Evolutionary conservation across 129 eudicot species (phyloP), one percentile per base, ranked within the genome.

Genomic region (Logfia minima): DNA sequence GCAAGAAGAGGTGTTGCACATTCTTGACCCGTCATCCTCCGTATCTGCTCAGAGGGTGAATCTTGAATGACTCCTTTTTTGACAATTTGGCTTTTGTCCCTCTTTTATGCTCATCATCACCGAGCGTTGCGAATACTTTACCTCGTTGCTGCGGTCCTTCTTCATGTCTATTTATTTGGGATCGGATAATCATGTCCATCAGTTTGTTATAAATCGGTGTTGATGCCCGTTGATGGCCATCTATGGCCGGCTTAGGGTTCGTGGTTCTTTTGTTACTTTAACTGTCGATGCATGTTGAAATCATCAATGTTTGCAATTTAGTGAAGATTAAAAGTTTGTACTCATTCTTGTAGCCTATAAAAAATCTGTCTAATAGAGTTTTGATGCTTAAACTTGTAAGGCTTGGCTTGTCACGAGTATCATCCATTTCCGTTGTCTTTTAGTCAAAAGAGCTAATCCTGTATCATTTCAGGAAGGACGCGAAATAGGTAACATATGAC

Each of bases 1-100:
- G 66, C 93, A 41, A 85, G 69, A 71, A 74, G 82, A 74, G 66
- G 83, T 0, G 66, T 85, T 68, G 89, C 88, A 45, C 86, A 72
- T 72, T 86, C 90, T n/a, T 88, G 83, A 87, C 82, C 77, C 77
- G 35, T 58, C 66, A 63, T 60, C 76, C 37, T 17, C 32, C 51
- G 28, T 41, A 39, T 68, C 58, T 68, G n/a, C 22, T 11, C 39
- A 76, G 80, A 67, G 60, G 67, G 68, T 80, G 59, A 72, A 70
- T 79, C 77, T 77, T 58, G 67, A 75, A 73, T 41, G 67, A 17
- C 75, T 55, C 63, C 21, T 53, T 68, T 55, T 68, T 41, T 71
- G 65, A 76, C 66, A 62, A 63, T 13, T 16, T 61, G 28, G 9
- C 68, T 45, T 37, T 71, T 58, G 62, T 53, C 67, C 68, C 56